A percentile compares a stretch with the other conserved stretches of the same genome.
phyloP scores from a whole-genome alignment of 495 filamentous ascomycete species.

The Penicillium pancosmium region DNA sequence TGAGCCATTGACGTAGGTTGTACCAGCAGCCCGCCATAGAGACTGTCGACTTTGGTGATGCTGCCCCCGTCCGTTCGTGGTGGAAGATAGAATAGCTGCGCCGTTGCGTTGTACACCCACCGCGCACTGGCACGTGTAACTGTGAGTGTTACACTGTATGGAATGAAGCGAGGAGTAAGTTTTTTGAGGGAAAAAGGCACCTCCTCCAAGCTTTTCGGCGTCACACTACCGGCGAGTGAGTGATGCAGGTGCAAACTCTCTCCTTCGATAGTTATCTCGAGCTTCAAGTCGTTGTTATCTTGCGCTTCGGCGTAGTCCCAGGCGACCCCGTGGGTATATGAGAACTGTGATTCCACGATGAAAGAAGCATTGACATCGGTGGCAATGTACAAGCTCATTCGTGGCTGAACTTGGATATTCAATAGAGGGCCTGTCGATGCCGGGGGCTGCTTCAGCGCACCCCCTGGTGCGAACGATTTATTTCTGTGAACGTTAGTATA shows the following conservation, averaged over 20 bases:
- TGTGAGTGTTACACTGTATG: conserved; percentile 43
- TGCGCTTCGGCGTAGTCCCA: conserved; percentile 34
- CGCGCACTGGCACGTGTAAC: conserved; percentile 17
- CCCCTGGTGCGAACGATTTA: conserved; percentile 62
- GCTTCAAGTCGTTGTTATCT: conserved; percentile 6
- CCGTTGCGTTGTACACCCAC: conserved; percentile 42
- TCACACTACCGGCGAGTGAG: background rate
- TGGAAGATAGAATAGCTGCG: conserved; percentile 58
- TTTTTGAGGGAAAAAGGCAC: conserved; percentile 48
- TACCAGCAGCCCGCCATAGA: conserved; percentile 55
- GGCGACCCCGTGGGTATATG: conserved; percentile 48
- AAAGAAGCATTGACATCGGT: conserved; percentile 57
- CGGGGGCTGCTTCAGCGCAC: conserved; percentile 52
- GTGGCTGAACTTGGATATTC: conserved; percentile 59
- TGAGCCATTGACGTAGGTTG: conserved; percentile 39
- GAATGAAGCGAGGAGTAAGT: conserved; percentile 46
- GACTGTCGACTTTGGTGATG: conserved; percentile 62
- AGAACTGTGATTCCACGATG: conserved; percentile 61
- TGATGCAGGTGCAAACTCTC: conserved; percentile 26
- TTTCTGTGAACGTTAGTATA: conserved; percentile 36
- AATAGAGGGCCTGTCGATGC: conserved; percentile 49
- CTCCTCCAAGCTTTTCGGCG: conserved; percentile 16
- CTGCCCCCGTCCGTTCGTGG: conserved; percentile 56
- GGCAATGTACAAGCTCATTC: conserved; percentile 63
- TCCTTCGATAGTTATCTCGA: conserved; percentile 15